Percentiles rank a stretch among this genome's conserved stretches.
These are phyloP conservation scores for Boletus bicolor DNA, from an alignment of 768 basidiomycete genomes.

Conservation along the genomic window DNA sequence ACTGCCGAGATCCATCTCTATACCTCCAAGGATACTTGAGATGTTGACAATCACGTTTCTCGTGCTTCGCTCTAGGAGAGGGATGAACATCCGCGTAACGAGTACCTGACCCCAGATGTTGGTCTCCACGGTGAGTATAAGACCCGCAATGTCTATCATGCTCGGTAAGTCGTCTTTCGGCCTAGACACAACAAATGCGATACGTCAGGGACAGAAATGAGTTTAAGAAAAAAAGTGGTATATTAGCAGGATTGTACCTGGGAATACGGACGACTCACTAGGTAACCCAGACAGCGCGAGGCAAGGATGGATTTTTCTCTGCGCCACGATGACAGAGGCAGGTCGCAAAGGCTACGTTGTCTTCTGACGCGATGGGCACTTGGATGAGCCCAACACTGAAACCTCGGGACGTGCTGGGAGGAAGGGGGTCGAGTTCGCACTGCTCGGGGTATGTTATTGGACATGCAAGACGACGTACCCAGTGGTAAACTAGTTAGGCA, in stretches of 20 bases:
- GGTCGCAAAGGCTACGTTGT: slow-evolving; percentile 30
- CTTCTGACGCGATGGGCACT: slow-evolving; percentile 21
- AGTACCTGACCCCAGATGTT: slow-evolving; percentile 36
- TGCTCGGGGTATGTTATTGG: not conserved
- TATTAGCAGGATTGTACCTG: too few relatives aligned
- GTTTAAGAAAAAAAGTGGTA: too few relatives aligned
- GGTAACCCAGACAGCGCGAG: slow-evolving; percentile 31
- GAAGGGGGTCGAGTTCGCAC: not conserved
- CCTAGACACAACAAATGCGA: slow-evolving; percentile 6
- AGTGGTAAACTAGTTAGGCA: not conserved
- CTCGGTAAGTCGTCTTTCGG: slow-evolving; percentile 26
- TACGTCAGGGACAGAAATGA: too few relatives aligned
- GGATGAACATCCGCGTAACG: slow-evolving; percentile 32
- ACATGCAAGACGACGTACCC: not conserved
- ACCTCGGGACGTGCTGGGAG: slow-evolving; percentile 24
- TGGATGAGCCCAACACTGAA: slow-evolving; percentile 3
- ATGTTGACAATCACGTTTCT: slow-evolving; percentile 34
- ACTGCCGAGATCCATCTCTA: slow-evolving; percentile 28
- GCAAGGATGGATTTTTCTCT: slow-evolving; percentile 4
- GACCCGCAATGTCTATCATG: slow-evolving; percentile 14
- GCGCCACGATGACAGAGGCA: slow-evolving; percentile 8
- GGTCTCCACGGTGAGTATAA: slow-evolving; percentile 22
- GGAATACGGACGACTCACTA: slow-evolving; percentile 28
- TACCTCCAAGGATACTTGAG: slow-evolving; percentile 32
- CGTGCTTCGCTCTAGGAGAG: slow-evolving; percentile 30